These are phyloP conservation scores for Backusella circina DNA, from an alignment of 192 early-diverging fungal species.

Conservation along the genomic window DNA sequence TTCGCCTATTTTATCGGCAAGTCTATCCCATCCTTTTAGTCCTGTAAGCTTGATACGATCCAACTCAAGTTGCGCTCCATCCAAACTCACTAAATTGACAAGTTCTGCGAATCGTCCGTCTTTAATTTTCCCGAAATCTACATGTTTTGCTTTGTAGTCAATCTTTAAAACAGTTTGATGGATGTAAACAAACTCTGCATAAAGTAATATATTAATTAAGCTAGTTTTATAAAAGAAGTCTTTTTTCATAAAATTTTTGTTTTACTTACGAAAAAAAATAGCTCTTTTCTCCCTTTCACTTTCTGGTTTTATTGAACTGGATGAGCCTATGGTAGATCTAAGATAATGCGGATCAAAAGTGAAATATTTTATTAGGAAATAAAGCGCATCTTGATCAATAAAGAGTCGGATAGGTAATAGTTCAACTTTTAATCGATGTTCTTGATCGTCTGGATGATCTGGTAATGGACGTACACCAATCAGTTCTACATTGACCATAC, in stretches of 20 bases:
- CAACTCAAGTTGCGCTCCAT: conserved; percentile 87
- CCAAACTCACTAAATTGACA: conserved; percentile 90
- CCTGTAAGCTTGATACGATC: conserved; percentile 73
- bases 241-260: background rate
- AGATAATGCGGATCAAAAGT: conserved; percentile 35
- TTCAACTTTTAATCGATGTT: conserved; percentile 52
- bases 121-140: conserved; percentile 68
- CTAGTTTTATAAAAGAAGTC: background rate
- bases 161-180: conserved; percentile 77
- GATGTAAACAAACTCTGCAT: conserved; percentile 59
- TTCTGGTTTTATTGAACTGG: background rate
- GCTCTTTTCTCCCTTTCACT: background rate
- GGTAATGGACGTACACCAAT: conserved; percentile 54
- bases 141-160: conserved; percentile 96
- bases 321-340: background rate
- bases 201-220: background rate
- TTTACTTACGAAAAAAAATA: conserved; percentile 47
- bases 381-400: conserved; percentile 91
- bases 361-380: conserved; percentile 82
- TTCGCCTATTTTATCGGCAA: conserved; percentile 59
- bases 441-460: conserved; percentile 49
- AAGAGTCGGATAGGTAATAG: conserved; percentile 82
- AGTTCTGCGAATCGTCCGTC: conserved; percentile 77
- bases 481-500: conserved; percentile 64
- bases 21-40: conserved; percentile 62